Evolutionary conservation across 768 basidiomycete genomes (phyloP).

Genomic region (Boletus tylopilopsis): DNA sequence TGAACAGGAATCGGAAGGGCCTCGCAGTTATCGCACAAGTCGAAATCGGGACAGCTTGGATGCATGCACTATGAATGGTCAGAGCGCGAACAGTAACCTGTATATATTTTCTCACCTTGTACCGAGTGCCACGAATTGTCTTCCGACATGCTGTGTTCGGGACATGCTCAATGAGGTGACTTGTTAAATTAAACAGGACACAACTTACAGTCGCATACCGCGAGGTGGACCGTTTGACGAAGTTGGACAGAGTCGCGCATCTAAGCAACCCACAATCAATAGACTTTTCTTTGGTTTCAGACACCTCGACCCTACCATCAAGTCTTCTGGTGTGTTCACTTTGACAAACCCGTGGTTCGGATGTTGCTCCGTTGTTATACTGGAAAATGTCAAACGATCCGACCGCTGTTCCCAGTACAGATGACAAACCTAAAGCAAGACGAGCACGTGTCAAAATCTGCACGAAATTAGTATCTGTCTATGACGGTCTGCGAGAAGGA

Average conservation of each 20-base stretch:
- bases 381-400: slow-evolving; percentile 22
- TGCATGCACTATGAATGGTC: slow-evolving; percentile 68
- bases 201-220: slow-evolving; percentile 53
- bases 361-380: slow-evolving; percentile 70
- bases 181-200: no score
- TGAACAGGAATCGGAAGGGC: slow-evolving; percentile 76
- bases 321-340: slow-evolving; percentile 49
- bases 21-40: slow-evolving; percentile 78
- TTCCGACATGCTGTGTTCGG: slow-evolving; percentile 39
- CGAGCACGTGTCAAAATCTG: slow-evolving; percentile 75
- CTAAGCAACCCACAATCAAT: slow-evolving; percentile 17
- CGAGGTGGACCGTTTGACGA: slow-evolving; percentile 41
- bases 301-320: slow-evolving; percentile 46
- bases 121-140: slow-evolving; percentile 60
- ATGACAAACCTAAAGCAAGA: slow-evolving; percentile 59
- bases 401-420: neutral
- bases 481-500: neutral
- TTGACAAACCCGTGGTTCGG: slow-evolving; percentile 73
- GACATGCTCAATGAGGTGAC: neutral
- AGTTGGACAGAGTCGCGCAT: slow-evolving; percentile 23
- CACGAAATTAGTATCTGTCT: slow-evolving; percentile 6
- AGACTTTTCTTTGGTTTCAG: neutral
- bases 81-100: neutral
- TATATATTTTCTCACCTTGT: slow-evolving; percentile 49
- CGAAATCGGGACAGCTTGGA: slow-evolving; percentile 71